Percentiles rank a stretch among this genome's conserved stretches.
phyloP scores from a whole-genome alignment of 2,329 filamentous ascomycete species.

The Talaromyces sp. region DNA sequence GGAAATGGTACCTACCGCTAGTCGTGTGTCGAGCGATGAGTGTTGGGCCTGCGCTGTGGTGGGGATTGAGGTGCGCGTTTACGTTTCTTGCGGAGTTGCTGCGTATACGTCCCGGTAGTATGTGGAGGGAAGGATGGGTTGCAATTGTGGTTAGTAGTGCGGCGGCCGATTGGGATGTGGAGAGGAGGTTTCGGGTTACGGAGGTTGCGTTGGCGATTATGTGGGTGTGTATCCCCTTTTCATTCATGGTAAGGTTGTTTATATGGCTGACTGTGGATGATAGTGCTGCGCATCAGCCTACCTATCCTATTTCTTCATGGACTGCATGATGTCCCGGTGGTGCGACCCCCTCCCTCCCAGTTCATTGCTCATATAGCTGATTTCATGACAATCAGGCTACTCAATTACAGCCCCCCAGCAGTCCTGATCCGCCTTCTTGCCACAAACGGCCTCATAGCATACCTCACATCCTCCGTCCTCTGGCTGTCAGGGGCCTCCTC shows the following conservation, averaged over 20 bases:
- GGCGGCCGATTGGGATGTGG: slow-evolving; percentile 43
- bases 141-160: slow-evolving; percentile 38
- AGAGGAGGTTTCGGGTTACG: slow-evolving; percentile 56
- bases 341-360: slow-evolving; percentile 33
- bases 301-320: slow-evolving; percentile 77
- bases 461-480: slow-evolving; percentile 69
- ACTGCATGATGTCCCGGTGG: slow-evolving; percentile 82
- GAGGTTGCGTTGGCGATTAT: slow-evolving; percentile 70
- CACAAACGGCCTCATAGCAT: slow-evolving; percentile 70
- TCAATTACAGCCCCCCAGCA: slow-evolving; percentile 75
- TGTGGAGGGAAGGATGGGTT: slow-evolving; percentile 42
- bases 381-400: slow-evolving; percentile 56
- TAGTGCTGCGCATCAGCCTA: slow-evolving; percentile 75
- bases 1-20: slow-evolving; percentile 69
- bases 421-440: slow-evolving; percentile 76
- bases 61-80: slow-evolving; percentile 66
- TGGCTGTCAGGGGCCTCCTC: slow-evolving; percentile 67
- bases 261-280: background rate
- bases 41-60: slow-evolving; percentile 67
- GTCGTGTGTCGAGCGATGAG: slow-evolving; percentile 70
- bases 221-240: slow-evolving; percentile 56
- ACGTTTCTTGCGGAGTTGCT: slow-evolving; percentile 66
- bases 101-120: slow-evolving; percentile 40
- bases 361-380: background rate
- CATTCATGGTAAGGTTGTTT: background rate